A percentile compares a stretch with the other conserved stretches of the same genome.
phyloP scores from a whole-genome alignment of 805 yeast species.

The Ogataea ganodermae region DNA sequence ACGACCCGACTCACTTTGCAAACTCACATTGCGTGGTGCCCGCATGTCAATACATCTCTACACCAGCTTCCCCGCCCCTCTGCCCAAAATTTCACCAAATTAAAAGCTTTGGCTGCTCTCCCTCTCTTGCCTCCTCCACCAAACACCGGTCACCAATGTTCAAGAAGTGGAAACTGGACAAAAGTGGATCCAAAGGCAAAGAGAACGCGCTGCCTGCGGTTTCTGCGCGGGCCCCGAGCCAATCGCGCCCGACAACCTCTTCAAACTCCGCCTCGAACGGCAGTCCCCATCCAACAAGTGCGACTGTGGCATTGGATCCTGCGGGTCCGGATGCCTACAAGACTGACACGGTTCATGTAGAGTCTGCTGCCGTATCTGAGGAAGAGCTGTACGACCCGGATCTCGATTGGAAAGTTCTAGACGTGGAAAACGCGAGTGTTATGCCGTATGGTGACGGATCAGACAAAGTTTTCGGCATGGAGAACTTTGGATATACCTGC shows the following conservation, averaged over 20 bases:
- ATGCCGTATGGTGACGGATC: slow-evolving; percentile 67
- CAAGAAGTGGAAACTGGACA: slow-evolving; percentile 31
- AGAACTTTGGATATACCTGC: slow-evolving; percentile 89
- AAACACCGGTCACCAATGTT: slow-evolving; percentile 19
- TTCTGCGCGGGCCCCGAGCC: not conserved
- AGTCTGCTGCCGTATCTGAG: slow-evolving; percentile 14
- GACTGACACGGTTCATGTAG: slow-evolving; percentile 24
- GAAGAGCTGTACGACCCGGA: slow-evolving; percentile 27
- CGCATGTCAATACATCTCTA: not conserved
- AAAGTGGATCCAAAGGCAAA: slow-evolving; percentile 16
- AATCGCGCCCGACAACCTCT: not conserved
- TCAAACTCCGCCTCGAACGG: not conserved
- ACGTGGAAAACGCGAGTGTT: slow-evolving; percentile 25
- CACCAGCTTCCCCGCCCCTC: not conserved
- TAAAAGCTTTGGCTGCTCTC: not conserved
- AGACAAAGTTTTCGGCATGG: slow-evolving; percentile 74
- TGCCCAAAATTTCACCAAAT: not conserved
- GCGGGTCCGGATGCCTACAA: slow-evolving; percentile 14
- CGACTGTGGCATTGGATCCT: not conserved
- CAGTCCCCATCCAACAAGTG: not conserved
- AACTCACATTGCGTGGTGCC: too few species aligned
- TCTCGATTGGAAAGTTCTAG: slow-evolving; percentile 26
- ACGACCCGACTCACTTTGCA: too few species aligned
- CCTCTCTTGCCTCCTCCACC: not conserved
- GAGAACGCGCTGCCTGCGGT: slow-evolving; percentile 4